Conservation (phyloP, 2,329 filamentous ascomycete genomes). For the Ustulina deusta region DNA sequence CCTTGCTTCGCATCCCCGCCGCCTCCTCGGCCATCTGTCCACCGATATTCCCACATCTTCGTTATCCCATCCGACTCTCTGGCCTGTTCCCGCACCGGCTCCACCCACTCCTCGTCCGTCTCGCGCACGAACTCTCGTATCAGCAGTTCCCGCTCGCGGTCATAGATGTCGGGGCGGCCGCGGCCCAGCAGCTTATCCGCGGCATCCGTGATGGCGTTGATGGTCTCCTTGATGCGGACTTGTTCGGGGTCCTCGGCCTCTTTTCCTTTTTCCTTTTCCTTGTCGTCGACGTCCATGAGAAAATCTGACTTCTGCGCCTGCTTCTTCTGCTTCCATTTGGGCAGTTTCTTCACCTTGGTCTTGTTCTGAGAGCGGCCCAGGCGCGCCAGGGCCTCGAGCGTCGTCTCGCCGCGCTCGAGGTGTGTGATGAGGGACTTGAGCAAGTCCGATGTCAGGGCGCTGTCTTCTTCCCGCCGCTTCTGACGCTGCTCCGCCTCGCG, state of each 20-base stretch:
- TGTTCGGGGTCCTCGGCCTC: conserved; percentile 75
- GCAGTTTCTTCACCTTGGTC: conserved; percentile 60
- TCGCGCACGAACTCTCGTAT: conserved; percentile 86
- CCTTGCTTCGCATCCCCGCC: conserved; percentile 76
- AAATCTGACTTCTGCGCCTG: conserved; percentile 66
- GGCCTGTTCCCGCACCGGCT: conserved; percentile 53
- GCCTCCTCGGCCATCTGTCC: conserved; percentile 90
- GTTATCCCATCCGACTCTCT: conserved; percentile 43
- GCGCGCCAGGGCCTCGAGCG: conserved; percentile 86
- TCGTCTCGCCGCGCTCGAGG: conserved; percentile 84
- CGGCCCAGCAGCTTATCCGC: conserved; percentile 87
- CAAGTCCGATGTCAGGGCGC: conserved; percentile 77
- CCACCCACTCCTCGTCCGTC: conserved; percentile 85
- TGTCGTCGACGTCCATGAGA: conserved; percentile 78
- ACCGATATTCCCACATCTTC: conserved; percentile 88
- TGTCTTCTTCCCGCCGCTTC: conserved; percentile 79
- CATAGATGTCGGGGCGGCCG: conserved; percentile 91
- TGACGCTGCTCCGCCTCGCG: conserved; percentile 81
- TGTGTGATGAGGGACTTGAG: conserved; percentile 77
- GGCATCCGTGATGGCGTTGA: conserved; percentile 87
- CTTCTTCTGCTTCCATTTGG: conserved; percentile 79
- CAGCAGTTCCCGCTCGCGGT: conserved; percentile 84
- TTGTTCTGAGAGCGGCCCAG: conserved; percentile 77
- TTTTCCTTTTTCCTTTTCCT: conserved; percentile 65
- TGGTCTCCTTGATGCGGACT: conserved; percentile 74